Conservation (phyloP, 345 rosid genomes). For the Acer saccharum region DNA sequence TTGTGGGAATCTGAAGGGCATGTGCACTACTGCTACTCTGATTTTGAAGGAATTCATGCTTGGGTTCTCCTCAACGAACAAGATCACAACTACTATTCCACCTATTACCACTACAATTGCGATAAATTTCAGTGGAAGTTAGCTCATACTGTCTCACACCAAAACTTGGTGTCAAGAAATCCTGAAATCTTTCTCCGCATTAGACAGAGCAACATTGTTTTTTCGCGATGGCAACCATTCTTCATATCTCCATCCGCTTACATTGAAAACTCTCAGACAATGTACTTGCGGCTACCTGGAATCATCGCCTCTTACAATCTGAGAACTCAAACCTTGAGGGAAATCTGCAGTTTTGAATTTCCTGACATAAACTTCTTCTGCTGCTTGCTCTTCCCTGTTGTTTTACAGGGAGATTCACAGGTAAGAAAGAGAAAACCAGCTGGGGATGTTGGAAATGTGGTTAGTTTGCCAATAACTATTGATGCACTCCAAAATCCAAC, state of each 20-base stretch:
- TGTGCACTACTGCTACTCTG: conserved; percentile 29
- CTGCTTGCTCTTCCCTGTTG: conserved; percentile 14
- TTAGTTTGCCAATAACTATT: conserved; percentile 13
- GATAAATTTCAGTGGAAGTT: conserved; percentile 24
- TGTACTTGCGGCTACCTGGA: conserved; percentile 31
- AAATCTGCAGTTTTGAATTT: conserved; percentile 24
- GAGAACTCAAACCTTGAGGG: conserved; percentile 14
- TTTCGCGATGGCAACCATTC: conserved; percentile 22
- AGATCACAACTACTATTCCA: conserved; percentile 17
- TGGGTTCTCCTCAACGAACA: conserved; percentile 30
- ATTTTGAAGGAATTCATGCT: conserved; percentile 33
- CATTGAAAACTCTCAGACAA: conserved; percentile 5
- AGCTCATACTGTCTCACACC: conserved; percentile 13
- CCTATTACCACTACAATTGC: neutral
- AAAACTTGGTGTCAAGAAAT: conserved; percentile 12
- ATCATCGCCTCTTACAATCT: conserved; percentile 15
- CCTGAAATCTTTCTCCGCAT: conserved; percentile 14
- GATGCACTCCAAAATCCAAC: neutral
- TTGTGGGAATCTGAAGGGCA: conserved; percentile 30
- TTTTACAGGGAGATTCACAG: neutral
- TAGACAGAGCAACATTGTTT: neutral
- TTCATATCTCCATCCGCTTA: conserved; percentile 24
- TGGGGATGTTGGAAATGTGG: conserved; percentile 4
- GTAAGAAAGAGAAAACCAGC: neutral
- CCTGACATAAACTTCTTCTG: conserved; percentile 17